Evolutionary conservation across 2,329 filamentous ascomycete genomes (phyloP), one percentile per base, ranked within the genome.

Genomic region (Penicillium sp.): DNA sequence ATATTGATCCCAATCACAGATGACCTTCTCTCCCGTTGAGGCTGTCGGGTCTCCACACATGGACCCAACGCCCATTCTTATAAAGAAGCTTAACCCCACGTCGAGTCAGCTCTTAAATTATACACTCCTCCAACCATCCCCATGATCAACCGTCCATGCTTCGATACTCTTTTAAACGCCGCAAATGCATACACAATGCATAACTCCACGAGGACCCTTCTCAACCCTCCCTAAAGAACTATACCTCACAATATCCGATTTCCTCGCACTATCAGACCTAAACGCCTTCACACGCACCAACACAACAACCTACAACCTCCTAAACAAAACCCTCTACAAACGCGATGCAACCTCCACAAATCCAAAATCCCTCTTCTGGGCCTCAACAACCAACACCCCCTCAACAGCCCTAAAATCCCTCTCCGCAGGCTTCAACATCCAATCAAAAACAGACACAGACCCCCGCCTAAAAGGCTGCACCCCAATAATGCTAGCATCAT

Each of bases 301-400:
- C 40, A 46, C 33, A 15, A 45, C 33, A 10, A 41, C 56, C 39
- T 32, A 60, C 47, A 21, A 7, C 9, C 50, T 57, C 37, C 43
- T 61, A 15, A 58, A 55, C 32, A 34, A 43, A 3, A 31, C 10
- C 6, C 53, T 63, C 15, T 63, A 62, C 41, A 51, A 45, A 6
- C 38, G 48, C 32, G 48, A 60, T 45, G 48, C 48, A 13, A 40
- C 41, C n/a, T 39, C 44, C 5, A 31, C 45, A 19, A 9, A 42
- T 2, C 29, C 46, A 5, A 49, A 40, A n/a, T 54, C 60, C 3
- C 45, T 63, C n/a, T 44, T 51, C 15, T 60, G 59, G 60, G 58
- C 61, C 29, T 54, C 58, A 22, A 48, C 34, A 13, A 37, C 53
- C 31, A 52, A 57, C 31, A 39, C 32, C 6, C 13, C 24, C 13